phyloP scores from a whole-genome alignment of 164 flowering plant species.

The Santalum album region DNA sequence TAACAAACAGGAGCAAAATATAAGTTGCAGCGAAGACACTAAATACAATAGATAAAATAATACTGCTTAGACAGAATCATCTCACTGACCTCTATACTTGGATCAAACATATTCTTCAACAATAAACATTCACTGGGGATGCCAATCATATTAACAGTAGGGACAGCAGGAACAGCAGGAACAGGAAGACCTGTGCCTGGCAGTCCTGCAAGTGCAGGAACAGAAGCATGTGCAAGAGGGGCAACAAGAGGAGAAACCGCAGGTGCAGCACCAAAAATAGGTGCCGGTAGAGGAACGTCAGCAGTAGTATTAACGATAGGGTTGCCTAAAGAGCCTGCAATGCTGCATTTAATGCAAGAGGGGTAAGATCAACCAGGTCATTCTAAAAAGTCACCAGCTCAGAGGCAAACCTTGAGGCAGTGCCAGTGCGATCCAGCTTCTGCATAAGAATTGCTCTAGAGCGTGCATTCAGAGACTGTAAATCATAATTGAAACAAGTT shows the following conservation, averaged over 20 bases:
- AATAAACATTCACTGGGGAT: constrained; percentile 76
- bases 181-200: constrained; percentile 30
- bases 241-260: constrained; percentile 25
- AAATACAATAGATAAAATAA: neutral
- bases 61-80: neutral
- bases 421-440: constrained; percentile 83
- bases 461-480: constrained; percentile 76
- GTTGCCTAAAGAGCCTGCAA: constrained; percentile 34
- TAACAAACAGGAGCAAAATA: constrained; percentile 14
- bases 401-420: constrained; percentile 43
- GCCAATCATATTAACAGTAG: constrained; percentile 58
- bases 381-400: neutral
- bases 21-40: neutral
- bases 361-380: constrained; percentile 1
- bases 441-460: constrained; percentile 86
- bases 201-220: constrained; percentile 44
- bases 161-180: constrained; percentile 26
- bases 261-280: constrained; percentile 39
- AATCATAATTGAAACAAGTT: neutral
- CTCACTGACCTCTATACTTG: constrained; percentile 54
- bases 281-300: constrained; percentile 26
- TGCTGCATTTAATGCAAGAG: constrained; percentile 24
- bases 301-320: constrained; percentile 29
- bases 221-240: constrained; percentile 32
- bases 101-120: constrained; percentile 94